phyloP scores from a whole-genome alignment of 768 basidiomycete species.

The Boletus pseudo-olivaceus region DNA sequence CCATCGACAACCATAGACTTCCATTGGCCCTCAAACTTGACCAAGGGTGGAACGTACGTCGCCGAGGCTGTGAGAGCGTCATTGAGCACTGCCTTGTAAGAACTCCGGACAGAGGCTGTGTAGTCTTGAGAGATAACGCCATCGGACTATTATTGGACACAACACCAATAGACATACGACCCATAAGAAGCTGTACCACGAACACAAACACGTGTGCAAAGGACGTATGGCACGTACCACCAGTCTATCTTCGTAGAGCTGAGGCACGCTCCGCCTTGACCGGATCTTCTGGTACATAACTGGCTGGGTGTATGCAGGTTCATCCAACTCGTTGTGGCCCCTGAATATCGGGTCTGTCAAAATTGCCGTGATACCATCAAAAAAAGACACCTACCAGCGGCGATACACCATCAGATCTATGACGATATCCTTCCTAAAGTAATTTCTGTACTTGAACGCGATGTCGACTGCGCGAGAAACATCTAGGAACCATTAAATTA shows the following conservation, averaged over 20 bases:
- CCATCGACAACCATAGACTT: slow-evolving; percentile 15
- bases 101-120: slow-evolving; percentile 47
- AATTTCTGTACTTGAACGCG: slow-evolving; percentile 83
- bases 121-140: slow-evolving; percentile 46
- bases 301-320: slow-evolving; percentile 84
- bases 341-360: slow-evolving; percentile 32
- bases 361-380: not conserved
- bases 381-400: slow-evolving; percentile 51
- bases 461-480: slow-evolving; percentile 81
- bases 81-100: slow-evolving; percentile 64
- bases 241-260: slow-evolving; percentile 77
- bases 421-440: slow-evolving; percentile 89
- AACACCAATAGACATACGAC: not conserved
- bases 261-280: slow-evolving; percentile 70
- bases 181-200: not conserved
- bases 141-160: slow-evolving; percentile 17
- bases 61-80: slow-evolving; percentile 50
- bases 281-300: slow-evolving; percentile 89
- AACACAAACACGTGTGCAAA: not conserved
- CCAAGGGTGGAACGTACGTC: slow-evolving; percentile 44
- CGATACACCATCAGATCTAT: slow-evolving; percentile 88
- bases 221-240: slow-evolving; percentile 44
- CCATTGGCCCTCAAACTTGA: slow-evolving; percentile 73
- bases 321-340: slow-evolving; percentile 88
- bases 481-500: slow-evolving; percentile 40